phyloP scores from a whole-genome alignment of 2,329 filamentous ascomycete genomes.

The Pseudogymnoascus sp. region DNA sequence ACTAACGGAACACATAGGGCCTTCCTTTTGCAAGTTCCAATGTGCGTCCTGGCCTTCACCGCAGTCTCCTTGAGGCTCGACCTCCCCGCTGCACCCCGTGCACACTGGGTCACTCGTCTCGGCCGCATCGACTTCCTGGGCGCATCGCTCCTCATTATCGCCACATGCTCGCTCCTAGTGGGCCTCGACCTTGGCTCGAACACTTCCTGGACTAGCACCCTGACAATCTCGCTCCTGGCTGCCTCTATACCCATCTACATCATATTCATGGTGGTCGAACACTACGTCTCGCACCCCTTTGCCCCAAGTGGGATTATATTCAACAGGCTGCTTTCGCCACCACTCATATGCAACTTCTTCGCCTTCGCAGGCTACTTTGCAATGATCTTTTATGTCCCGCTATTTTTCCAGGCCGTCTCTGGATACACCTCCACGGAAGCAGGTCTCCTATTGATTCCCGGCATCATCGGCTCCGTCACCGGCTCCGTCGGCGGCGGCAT shows the following conservation, averaged over 20 bases:
- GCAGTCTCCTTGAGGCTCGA: constrained; percentile 57
- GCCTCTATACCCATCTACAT: constrained; percentile 52
- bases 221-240: constrained; percentile 51
- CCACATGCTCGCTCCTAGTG: constrained; percentile 58
- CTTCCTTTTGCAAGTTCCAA: constrained; percentile 63
- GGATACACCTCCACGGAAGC: constrained; percentile 56
- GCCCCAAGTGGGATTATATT: constrained; percentile 69
- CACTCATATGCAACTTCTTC: constrained; percentile 68
- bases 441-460: constrained; percentile 60
- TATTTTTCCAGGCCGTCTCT: constrained; percentile 70
- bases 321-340: constrained; percentile 56
- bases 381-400: constrained; percentile 63
- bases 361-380: constrained; percentile 51
- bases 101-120: constrained; percentile 60
- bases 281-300: constrained; percentile 63
- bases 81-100: constrained; percentile 49
- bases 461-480: constrained; percentile 52
- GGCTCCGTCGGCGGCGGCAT: constrained; percentile 60
- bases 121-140: constrained; percentile 66
- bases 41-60: constrained; percentile 58
- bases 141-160: constrained; percentile 56
- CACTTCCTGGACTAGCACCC: constrained; percentile 54
- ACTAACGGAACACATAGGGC: constrained; percentile 40
- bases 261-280: constrained; percentile 64
- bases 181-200: constrained; percentile 70